Evolutionary conservation across 2,329 filamentous ascomycete genomes (phyloP).

Genomic region (Venturia asperata): DNA sequence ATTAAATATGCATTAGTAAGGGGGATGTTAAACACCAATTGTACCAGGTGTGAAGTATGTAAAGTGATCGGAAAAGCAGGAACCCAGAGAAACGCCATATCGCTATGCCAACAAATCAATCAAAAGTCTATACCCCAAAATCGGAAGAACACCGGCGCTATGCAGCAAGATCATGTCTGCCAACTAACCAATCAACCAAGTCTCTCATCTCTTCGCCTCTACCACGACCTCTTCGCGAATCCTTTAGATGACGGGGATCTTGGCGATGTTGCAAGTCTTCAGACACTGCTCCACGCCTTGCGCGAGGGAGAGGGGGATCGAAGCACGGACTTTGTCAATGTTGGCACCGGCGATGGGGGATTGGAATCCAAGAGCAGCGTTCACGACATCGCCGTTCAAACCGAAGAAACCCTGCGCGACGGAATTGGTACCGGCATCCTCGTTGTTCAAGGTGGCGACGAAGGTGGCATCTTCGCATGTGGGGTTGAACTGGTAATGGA

Average conservation of each 20-base stretch:
- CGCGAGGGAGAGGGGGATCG: slow-evolving; percentile 44
- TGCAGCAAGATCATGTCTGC: not conserved
- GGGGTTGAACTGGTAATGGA: slow-evolving; percentile 45
- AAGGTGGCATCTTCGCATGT: slow-evolving; percentile 39
- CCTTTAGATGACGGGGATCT: slow-evolving; percentile 21
- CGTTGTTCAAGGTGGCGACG: slow-evolving; percentile 38
- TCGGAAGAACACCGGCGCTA: slow-evolving; percentile 1
- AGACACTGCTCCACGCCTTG: slow-evolving; percentile 49
- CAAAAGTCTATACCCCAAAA: not conserved
- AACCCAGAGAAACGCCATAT: slow-evolving; percentile 6
- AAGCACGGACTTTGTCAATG: slow-evolving; percentile 31
- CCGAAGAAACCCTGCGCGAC: slow-evolving; percentile 41
- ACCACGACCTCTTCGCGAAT: no score
- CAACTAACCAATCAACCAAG: not conserved
- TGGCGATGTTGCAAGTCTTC: slow-evolving; percentile 41
- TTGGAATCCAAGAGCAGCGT: slow-evolving; percentile 35
- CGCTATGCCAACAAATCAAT: no score
- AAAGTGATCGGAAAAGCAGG: not conserved
- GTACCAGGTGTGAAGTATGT: not conserved
- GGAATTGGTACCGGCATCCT: slow-evolving; percentile 38
- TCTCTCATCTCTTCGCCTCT: not conserved
- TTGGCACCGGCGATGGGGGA: slow-evolving; percentile 30
- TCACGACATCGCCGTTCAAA: slow-evolving; percentile 32
- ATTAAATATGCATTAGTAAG: not conserved
- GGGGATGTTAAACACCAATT: not conserved